Evolutionary conservation across 768 basidiomycete species (phyloP).

Genomic region (Agaricus subrufescens): DNA sequence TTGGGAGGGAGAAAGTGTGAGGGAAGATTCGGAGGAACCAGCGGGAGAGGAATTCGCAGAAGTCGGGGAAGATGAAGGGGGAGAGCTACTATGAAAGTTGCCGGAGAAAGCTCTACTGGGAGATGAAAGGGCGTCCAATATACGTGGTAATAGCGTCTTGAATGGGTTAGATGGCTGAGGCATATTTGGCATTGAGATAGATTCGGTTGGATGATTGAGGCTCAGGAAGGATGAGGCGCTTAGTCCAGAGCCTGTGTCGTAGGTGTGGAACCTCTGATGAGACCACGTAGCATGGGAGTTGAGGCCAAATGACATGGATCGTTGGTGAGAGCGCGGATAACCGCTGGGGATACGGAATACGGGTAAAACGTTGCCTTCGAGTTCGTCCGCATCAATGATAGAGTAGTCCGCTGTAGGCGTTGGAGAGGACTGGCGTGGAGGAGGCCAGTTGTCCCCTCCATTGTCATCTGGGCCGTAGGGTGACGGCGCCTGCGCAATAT

Average conservation of each 20-base stretch:
- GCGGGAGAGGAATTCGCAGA: conserved; percentile 21
- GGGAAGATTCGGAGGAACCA: conserved; percentile 17
- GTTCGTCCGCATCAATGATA: conserved; percentile 40
- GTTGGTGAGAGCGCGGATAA: conserved; percentile 17
- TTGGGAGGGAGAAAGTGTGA: conserved; percentile 18
- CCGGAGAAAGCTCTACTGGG: conserved; percentile 27
- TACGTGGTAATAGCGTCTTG: conserved; percentile 42
- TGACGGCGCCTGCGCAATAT: conserved; percentile 19
- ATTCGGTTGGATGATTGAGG: conserved; percentile 9
- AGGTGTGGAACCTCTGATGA: conserved; percentile 2
- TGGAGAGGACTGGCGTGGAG: conserved; percentile 39
- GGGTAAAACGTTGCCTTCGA: conserved; percentile 24
- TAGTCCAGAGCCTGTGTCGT: conserved; percentile 9
- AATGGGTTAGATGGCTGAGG: conserved; percentile 26
- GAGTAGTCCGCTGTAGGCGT: conserved; percentile 38
- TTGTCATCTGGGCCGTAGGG: conserved; percentile 30
- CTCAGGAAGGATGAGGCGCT: conserved; percentile 4
- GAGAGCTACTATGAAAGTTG: conserved; percentile 13
- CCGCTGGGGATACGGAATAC: conserved; percentile 20
- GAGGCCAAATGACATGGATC: conserved; percentile 17
- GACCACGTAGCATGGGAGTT: conserved; percentile 11
- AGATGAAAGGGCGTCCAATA: conserved; percentile 48
- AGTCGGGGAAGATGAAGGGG: conserved; percentile 19
- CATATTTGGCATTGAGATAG: conserved; percentile 6
- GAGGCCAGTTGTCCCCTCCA: conserved; percentile 18